A percentile compares a stretch with the other conserved stretches of the same genome.
Evolutionary conservation across 2,329 filamentous ascomycete species (phyloP).

Genomic region (Exophiala sideris): DNA sequence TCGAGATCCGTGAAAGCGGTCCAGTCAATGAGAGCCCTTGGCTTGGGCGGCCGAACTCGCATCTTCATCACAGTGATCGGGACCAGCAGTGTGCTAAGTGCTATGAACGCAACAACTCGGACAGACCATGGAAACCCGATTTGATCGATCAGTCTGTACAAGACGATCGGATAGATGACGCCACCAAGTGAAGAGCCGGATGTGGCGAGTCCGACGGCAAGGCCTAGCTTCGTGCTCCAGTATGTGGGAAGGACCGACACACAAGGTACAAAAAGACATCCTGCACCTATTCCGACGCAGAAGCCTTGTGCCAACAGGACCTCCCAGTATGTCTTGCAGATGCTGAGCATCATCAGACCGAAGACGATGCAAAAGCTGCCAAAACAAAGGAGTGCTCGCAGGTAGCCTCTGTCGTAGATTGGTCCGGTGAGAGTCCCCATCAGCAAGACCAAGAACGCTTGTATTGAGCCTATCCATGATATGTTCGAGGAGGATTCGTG

Average conservation of each 20-base stretch:
- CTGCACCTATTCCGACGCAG: constrained; percentile 45
- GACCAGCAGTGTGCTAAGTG: constrained; percentile 42
- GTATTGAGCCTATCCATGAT: constrained; percentile 51
- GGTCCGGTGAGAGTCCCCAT: constrained; percentile 43
- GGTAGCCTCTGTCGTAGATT: constrained; percentile 42
- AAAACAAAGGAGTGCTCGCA: constrained; percentile 30
- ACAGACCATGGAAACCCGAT: constrained; percentile 64
- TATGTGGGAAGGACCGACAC: constrained; percentile 31
- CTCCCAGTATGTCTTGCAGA: constrained; percentile 44
- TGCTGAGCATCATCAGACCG: constrained; percentile 43
- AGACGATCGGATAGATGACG: constrained; percentile 52
- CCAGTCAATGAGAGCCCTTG: constrained; percentile 46
- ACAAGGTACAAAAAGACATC: constrained; percentile 33
- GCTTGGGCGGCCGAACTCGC: constrained; percentile 39
- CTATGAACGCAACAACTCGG: constrained; percentile 62
- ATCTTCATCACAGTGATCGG: constrained; percentile 40
- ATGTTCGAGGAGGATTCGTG: constrained; percentile 39
- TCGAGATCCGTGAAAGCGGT: constrained; percentile 45
- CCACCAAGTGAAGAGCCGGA: constrained; percentile 36
- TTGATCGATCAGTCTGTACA: constrained; percentile 55
- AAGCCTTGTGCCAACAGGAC: constrained; percentile 49
- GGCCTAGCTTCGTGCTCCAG: constrained; percentile 31
- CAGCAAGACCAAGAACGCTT: constrained; percentile 46
- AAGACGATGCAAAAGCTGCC: constrained; percentile 36
- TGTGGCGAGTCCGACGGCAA: constrained; percentile 31